Evolutionary conservation across 495 filamentous ascomycete genomes (phyloP), one percentile per base, ranked within the genome.

Genomic region (Lasiosphaeria ovina): DNA sequence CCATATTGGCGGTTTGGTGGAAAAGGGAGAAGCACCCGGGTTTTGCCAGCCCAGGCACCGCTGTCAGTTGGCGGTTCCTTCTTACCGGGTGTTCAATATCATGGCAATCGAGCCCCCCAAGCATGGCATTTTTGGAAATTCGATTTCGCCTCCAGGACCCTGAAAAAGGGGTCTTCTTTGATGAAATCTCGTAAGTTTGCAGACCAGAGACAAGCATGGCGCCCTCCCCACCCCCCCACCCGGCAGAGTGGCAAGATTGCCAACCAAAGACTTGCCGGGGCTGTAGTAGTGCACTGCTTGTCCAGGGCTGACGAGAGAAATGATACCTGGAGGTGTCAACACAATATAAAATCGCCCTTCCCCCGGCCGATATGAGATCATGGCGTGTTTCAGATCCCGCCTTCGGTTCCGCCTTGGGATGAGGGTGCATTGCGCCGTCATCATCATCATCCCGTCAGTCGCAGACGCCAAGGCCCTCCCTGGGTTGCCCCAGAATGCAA

Each of bases 71-170:
- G 44, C 12, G 44, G 44, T 47, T n/a, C 44, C 16, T 11, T n/a
- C 44, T 11, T 47, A 24, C 24, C 24, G 24, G 24, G 24, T 47
- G 44, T 5, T 14, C 16, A 12, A 11, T 11, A 47, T n/a, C 12
- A 57, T 57, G 36, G 54, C 38, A 45, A 57, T 57, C 47, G 24
- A 38, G 10, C 54, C 40, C 24, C 31, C 54, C 31, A 40, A 57
- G 11, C 24, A 57, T 57, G 54, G 54, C 36, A 48, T 57, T 57
- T 57, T 57, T 14, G 36, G 24, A 40, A 57, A 57, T 57, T 17
- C 54, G 36, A 45, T 57, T 55, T 32, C 11, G 16, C 17, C 16
- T 35, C 17, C 17, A 44, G 54, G 17, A 45, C 45, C 38, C 36
- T 36, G 54, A 14, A 56, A 14, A 49, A 34, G 24, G 24, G 24